Evolutionary conservation across 441 rosid species (phyloP).

Genomic region (Erodium trifolium): DNA sequence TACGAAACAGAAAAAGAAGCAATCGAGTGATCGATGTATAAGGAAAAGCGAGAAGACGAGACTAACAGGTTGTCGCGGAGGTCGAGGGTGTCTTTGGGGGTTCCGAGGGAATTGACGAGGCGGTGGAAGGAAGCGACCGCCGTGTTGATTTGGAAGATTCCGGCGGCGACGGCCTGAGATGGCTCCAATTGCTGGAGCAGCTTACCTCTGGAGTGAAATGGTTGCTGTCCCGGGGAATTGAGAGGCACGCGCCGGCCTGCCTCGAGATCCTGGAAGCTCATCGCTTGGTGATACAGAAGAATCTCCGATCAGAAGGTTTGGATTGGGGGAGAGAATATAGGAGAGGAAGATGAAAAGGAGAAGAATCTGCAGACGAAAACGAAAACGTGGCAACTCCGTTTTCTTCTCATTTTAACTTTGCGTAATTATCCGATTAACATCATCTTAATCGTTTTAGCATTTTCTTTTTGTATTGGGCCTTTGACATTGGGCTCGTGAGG

Average conservation of each 20-base stretch:
- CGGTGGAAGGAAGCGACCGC: constrained; percentile 64
- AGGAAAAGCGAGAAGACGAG: not conserved
- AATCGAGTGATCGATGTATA: not conserved
- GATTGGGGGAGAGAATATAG: no score
- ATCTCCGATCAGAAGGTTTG: not conserved
- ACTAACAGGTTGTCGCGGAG: constrained; percentile 61
- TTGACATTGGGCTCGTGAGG: no score
- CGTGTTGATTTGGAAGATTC: constrained; percentile 69
- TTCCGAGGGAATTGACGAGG: constrained; percentile 67
- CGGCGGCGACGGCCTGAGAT: constrained; percentile 65
- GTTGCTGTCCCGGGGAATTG: not conserved
- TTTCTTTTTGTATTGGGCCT: no score
- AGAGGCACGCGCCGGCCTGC: constrained; percentile 26
- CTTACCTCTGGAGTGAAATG: constrained; percentile 19
- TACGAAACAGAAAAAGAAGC: not conserved
- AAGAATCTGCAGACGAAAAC: no score
- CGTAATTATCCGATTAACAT: no score
- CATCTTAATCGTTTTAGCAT: no score
- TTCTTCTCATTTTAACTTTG: no score
- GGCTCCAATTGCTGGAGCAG: constrained; percentile 20
- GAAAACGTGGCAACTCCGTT: no score
- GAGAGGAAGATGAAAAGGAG: no score
- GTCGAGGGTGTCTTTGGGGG: constrained; percentile 66
- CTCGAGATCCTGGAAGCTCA: constrained; percentile 79
- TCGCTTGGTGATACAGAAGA: constrained; percentile 2